These are phyloP conservation scores for Periconia sp. DNA, from an alignment of 2,329 filamentous ascomycete genomes.

Conservation along the genomic window DNA sequence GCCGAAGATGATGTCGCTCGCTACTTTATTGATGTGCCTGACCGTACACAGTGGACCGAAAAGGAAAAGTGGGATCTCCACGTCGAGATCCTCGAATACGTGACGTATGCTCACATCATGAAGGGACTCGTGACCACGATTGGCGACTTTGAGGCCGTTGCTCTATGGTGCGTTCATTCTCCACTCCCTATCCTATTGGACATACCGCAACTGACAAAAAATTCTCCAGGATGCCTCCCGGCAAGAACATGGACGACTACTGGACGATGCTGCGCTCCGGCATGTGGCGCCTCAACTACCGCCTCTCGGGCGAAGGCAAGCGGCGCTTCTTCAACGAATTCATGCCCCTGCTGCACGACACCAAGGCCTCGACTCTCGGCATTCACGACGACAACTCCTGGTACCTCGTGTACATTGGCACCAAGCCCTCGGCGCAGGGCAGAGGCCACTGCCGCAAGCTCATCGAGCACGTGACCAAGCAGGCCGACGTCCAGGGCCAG, in stretches of 20 bases:
- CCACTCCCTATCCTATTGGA: background rate
- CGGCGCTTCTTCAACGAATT: slow-evolving; percentile 77
- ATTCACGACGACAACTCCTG: slow-evolving; percentile 68
- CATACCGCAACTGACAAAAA: background rate
- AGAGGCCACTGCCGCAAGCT: slow-evolving; percentile 73
- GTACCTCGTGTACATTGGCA: slow-evolving; percentile 84
- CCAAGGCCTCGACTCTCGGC: slow-evolving; percentile 70
- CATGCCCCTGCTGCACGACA: slow-evolving; percentile 71
- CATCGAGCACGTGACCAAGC: slow-evolving; percentile 66
- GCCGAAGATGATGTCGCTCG: slow-evolving; percentile 71
- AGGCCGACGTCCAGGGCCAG: slow-evolving; percentile 67
- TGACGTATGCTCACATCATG: slow-evolving; percentile 73
- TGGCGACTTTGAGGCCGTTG: slow-evolving; percentile 77
- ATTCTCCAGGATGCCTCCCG: slow-evolving; percentile 70
- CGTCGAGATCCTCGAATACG: slow-evolving; percentile 74
- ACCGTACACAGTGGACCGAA: slow-evolving; percentile 63
- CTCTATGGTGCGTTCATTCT: slow-evolving; percentile 65
- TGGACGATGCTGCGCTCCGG: slow-evolving; percentile 72
- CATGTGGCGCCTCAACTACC: slow-evolving; percentile 75
- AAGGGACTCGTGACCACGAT: slow-evolving; percentile 74
- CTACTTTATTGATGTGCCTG: slow-evolving; percentile 74
- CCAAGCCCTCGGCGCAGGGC: slow-evolving; percentile 68
- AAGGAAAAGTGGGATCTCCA: slow-evolving; percentile 76
- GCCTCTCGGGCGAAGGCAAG: slow-evolving; percentile 71
- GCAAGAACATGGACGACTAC: slow-evolving; percentile 71